Percentiles rank a stretch among this genome's conserved stretches.
Evolutionary conservation across 371 early-diverging fungal species (phyloP).

Genomic region (Mucor sp.): DNA sequence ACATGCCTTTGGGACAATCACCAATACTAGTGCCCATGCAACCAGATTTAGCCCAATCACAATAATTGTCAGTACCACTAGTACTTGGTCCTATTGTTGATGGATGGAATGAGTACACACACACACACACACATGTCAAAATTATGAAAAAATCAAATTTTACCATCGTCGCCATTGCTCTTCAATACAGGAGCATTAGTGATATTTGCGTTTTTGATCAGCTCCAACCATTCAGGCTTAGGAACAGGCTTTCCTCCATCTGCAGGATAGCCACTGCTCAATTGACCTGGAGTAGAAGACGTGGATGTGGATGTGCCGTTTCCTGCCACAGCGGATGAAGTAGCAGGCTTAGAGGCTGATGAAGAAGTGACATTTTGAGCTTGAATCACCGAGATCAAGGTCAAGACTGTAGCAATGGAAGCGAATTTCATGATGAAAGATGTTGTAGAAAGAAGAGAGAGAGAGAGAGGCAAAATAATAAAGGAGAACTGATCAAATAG

Average conservation of each 20-base stretch:
- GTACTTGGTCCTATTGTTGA: constrained; percentile 10
- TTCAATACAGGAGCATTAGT: constrained; percentile 40
- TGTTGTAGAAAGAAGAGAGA: not conserved
- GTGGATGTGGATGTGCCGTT: not conserved
- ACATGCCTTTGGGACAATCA: constrained; percentile 58
- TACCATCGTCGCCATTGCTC: constrained; percentile 21
- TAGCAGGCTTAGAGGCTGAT: not conserved
- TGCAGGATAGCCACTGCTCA: constrained; percentile 33
- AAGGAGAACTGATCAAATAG: not conserved
- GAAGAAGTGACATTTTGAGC: constrained; percentile 14
- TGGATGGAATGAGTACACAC: not conserved
- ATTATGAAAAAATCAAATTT: not conserved
- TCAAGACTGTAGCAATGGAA: constrained; percentile 11
- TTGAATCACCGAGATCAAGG: constrained; percentile 15
- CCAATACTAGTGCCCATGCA: constrained; percentile 48
- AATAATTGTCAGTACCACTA: constrained; percentile 40
- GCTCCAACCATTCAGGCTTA: constrained; percentile 47
- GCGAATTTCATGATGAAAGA: constrained; percentile 12
- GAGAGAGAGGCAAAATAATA: not conserved
- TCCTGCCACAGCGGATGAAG: not conserved
- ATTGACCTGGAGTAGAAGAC: constrained; percentile 3
- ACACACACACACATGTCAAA: not conserved
- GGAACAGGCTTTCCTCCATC: constrained; percentile 26
- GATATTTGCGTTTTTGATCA: constrained; percentile 37
- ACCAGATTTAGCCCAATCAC: constrained; percentile 60